These are phyloP conservation scores for Diplocarpon rosae DNA, from an alignment of 2,329 filamentous ascomycete genomes.

Conservation along the genomic window DNA sequence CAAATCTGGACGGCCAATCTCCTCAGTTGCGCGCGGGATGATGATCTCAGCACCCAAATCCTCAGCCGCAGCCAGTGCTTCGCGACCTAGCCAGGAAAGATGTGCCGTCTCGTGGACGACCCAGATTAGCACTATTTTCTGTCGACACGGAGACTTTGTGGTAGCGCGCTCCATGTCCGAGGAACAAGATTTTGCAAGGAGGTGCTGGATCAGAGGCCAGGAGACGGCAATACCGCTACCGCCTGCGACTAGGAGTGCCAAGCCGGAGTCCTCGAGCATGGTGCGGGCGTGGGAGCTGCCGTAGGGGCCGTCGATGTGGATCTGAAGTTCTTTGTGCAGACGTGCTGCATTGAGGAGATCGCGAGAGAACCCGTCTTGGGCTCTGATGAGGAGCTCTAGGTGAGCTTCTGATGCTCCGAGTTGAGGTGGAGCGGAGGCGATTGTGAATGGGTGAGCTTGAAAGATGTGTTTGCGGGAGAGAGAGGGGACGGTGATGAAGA, in stretches of 20 bases:
- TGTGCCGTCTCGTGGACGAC: conserved; percentile 44
- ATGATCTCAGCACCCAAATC: conserved; percentile 39
- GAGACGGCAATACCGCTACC: conserved; percentile 55
- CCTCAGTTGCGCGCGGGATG: conserved; percentile 42
- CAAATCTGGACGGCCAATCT: conserved; percentile 44
- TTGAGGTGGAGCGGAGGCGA: conserved; percentile 46
- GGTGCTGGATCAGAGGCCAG: conserved; percentile 47
- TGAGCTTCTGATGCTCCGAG: conserved; percentile 33
- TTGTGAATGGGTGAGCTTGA: conserved; percentile 57
- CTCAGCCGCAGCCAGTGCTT: conserved; percentile 38
- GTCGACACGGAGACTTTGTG: conserved; percentile 15
- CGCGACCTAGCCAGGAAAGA: conserved; percentile 40
- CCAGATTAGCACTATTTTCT: conserved; percentile 44
- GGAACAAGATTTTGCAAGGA: conserved; percentile 24
- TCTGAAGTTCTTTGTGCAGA: conserved; percentile 31
- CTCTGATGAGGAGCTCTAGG: conserved; percentile 48
- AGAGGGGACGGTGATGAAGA: conserved; percentile 48
- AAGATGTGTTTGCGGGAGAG: conserved; percentile 41
- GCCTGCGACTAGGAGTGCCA: conserved; percentile 47
- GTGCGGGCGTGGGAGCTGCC: conserved; percentile 45
- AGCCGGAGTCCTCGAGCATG: conserved; percentile 37
- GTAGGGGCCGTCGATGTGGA: conserved; percentile 55
- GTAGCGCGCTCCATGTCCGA: conserved; percentile 15
- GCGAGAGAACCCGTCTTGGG: conserved; percentile 47
- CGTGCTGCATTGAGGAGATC: conserved; percentile 42